Evolutionary conservation across 2,329 filamentous ascomycete genomes (phyloP), one percentile per base, ranked within the genome.

Genomic region (Aphanocladium album): DNA sequence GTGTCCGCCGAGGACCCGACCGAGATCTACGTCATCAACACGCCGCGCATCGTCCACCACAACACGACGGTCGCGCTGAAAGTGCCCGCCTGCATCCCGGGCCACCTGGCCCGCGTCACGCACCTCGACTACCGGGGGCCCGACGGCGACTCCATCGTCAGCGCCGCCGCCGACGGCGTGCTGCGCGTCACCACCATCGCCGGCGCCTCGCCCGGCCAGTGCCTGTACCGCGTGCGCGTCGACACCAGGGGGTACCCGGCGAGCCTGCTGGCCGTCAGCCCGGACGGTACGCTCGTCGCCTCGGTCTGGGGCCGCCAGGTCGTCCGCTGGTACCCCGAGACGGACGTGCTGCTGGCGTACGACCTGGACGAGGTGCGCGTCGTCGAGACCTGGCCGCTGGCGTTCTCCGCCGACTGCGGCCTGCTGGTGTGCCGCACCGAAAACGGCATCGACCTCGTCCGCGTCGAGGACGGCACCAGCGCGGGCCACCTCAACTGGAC

Each of bases 301-400:
- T 67, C 64, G 23, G 64, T 70, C 19, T 71, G 68, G 69, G 65
- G 67, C 27, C 33, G 64, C 23, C 66, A 67, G 7, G 67, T 71
- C 58, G 63, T 64, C 21, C 17, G 66, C 21, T 71, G 69, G 68
- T 60, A 64, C 49, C 60, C 67, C 2, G 62, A 62, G 12, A 60
- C 58, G 3, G 67, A 65, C 19, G 35, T 55, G 21, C 57, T 69
- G 57, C 61, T 62, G 23, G 62, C 19, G 5, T 71, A 67, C 60
- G 64, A 67, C 58, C 50, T 71, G 35, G 62, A 69, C 47, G 62
- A 55, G 35, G 62, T 65, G 39, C 54, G 67, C 41, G 21, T 17
- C 23, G 54, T 37, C 14, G 69, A 71, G 60, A 67, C 66, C 3
- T 70, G 68, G 68, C 69, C 69, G 43, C 59, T 71, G 54, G 62